phyloP scores from a whole-genome alignment of 306 rosid genomes.

The Glycyrrhiza uralensis region DNA sequence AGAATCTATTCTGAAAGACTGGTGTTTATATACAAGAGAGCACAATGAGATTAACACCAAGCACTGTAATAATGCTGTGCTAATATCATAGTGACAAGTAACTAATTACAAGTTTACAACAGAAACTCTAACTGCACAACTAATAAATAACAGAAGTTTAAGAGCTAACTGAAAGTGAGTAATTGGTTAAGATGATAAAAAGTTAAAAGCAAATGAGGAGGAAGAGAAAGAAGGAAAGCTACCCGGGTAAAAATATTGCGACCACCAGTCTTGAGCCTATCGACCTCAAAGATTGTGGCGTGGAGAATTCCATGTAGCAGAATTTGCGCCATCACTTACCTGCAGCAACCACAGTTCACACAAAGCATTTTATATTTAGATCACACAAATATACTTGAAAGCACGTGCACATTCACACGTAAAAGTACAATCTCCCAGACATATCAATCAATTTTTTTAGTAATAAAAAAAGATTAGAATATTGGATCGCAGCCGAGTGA shows the following conservation, averaged over 20 bases:
- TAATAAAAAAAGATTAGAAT: too few species aligned
- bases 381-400: too few species aligned
- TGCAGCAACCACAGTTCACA: neutral
- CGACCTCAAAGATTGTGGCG: conserved; percentile 78
- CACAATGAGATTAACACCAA: neutral
- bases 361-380: too few species aligned
- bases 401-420: too few species aligned
- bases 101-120: neutral
- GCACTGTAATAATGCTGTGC: neutral
- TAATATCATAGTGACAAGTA: neutral
- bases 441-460: too few species aligned
- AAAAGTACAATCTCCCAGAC: too few species aligned
- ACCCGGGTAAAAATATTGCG: conserved; percentile 29
- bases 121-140: neutral
- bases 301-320: conserved; percentile 91
- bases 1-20: too few species aligned
- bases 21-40: neutral
- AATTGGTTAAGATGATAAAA: too few species aligned
- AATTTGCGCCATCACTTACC: conserved; percentile 62
- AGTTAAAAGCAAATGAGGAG: neutral
- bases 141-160: too few species aligned
- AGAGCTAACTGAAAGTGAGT: too few species aligned
- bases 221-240: neutral
- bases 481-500: too few species aligned
- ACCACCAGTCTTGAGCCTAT: conserved; percentile 28